A percentile compares a stretch with the other conserved stretches of the same genome.
These are phyloP conservation scores for Claviceps pusilla DNA, from an alignment of 2,329 filamentous ascomycete species.

Conservation along the genomic window DNA sequence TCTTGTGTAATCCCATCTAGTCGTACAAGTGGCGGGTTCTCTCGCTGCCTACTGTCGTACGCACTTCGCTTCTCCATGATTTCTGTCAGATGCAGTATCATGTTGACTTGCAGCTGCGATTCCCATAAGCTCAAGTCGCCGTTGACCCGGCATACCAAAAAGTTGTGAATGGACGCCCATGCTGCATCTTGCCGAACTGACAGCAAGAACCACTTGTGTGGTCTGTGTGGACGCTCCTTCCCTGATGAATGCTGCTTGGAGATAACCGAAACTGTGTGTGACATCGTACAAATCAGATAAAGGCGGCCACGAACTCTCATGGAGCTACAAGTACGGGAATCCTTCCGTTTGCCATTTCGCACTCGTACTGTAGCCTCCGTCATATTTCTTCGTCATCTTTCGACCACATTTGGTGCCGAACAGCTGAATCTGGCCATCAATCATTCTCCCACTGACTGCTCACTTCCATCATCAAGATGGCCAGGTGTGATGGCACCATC, in stretches of 20 bases:
- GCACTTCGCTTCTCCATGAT: not conserved
- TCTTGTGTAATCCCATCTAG: not conserved
- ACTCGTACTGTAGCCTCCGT: not conserved
- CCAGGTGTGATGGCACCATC: not conserved
- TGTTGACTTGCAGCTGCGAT: not conserved
- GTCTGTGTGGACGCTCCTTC: not conserved
- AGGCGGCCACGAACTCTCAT: not conserved
- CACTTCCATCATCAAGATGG: not conserved
- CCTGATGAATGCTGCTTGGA: not conserved
- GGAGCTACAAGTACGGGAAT: not conserved
- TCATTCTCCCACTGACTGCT: not conserved
- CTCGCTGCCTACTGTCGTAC: not conserved
- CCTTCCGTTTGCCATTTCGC: not conserved
- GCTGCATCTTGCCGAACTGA: not conserved
- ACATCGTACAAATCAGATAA: not conserved
- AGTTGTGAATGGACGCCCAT: not conserved
- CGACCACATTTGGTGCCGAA: not conserved
- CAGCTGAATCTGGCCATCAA: not conserved
- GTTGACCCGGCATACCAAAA: not conserved
- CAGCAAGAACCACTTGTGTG: not conserved
- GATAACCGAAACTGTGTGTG: not conserved
- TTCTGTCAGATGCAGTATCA: not conserved
- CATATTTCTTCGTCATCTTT: not conserved
- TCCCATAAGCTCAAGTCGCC: not conserved
- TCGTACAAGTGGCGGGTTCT: not conserved